Conservation (phyloP, 2,329 filamentous ascomycete genomes). For the Podosphaera leucotricha region DNA sequence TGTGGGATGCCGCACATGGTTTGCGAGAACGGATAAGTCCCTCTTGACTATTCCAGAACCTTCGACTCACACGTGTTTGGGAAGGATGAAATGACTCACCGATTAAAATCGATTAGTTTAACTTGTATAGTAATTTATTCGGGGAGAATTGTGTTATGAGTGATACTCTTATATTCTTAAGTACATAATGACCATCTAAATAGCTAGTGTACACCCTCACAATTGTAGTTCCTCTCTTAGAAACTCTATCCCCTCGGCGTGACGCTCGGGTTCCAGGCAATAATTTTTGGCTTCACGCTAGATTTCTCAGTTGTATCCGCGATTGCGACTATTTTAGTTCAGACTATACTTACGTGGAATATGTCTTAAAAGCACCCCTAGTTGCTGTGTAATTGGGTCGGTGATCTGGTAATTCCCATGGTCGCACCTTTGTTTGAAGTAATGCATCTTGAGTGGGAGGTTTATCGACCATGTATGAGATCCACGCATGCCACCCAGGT, state of each 20-base stretch:
- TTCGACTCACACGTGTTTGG: not conserved
- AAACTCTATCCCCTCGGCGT: constrained; percentile 9
- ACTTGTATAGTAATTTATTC: too few relatives aligned
- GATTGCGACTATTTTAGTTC: not conserved
- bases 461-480: constrained; percentile 78
- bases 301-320: constrained; percentile 3
- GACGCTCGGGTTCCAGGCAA: constrained; percentile 25
- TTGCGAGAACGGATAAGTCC: not conserved
- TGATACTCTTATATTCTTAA: too few relatives aligned
- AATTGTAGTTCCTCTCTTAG: not conserved
- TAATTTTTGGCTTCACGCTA: constrained; percentile 30
- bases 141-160: too few relatives aligned
- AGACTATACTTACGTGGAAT: constrained; percentile 56
- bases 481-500: constrained; percentile 96
- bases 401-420: constrained; percentile 54
- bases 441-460: constrained; percentile 57
- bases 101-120: not conserved
- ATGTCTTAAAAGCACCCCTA: constrained; percentile 69
- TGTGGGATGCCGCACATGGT: not conserved
- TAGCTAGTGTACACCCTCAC: not conserved
- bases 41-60: not conserved
- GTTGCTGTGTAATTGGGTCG: constrained; percentile 52
- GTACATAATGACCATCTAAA: not conserved
- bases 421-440: constrained; percentile 38
- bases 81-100: not conserved